Evolutionary conservation across 2,329 filamentous ascomycete genomes (phyloP).

Genomic region (Nothopassalora personata): DNA sequence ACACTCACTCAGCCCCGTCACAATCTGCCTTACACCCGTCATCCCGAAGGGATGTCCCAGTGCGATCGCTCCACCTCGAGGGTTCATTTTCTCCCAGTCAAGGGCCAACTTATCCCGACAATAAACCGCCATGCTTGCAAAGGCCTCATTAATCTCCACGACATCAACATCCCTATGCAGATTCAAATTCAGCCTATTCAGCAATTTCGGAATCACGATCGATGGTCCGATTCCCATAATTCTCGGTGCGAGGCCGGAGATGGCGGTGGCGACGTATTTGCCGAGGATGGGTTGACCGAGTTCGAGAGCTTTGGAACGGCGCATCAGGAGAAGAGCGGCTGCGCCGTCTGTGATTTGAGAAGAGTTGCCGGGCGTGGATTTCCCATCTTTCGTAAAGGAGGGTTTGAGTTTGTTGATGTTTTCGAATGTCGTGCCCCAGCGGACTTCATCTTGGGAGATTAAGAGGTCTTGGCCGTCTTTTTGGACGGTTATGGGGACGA

Average conservation of each 20-base stretch:
- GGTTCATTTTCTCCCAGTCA: slow-evolving; percentile 71
- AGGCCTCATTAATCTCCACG: slow-evolving; percentile 90
- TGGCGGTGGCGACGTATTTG: slow-evolving; percentile 65
- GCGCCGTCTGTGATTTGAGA: slow-evolving; percentile 85
- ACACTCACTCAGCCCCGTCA: slow-evolving; percentile 65
- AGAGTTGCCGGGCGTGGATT: slow-evolving; percentile 72
- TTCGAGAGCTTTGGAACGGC: slow-evolving; percentile 68
- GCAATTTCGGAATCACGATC: slow-evolving; percentile 73
- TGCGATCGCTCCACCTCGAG: slow-evolving; percentile 85
- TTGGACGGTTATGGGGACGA: slow-evolving; percentile 62
- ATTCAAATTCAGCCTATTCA: slow-evolving; percentile 41
- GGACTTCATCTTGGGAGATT: slow-evolving; percentile 64
- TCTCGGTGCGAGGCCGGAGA: slow-evolving; percentile 62
- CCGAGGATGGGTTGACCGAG: slow-evolving; percentile 65
- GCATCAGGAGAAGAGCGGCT: slow-evolving; percentile 76
- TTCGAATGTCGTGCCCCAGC: slow-evolving; percentile 61
- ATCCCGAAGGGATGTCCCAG: slow-evolving; percentile 78
- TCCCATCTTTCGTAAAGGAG: slow-evolving; percentile 68
- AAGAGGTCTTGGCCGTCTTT: slow-evolving; percentile 51
- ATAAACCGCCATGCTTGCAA: slow-evolving; percentile 60
- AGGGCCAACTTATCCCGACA: slow-evolving; percentile 66
- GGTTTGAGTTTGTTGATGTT: slow-evolving; percentile 72
- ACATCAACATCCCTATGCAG: slow-evolving; percentile 60
- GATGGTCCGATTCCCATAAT: slow-evolving; percentile 90
- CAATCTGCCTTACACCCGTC: slow-evolving; percentile 74